A percentile compares a stretch with the other conserved stretches of the same genome.
Evolutionary conservation across 768 basidiomycete species (phyloP).

Genomic region (Wakefieldia striispora): DNA sequence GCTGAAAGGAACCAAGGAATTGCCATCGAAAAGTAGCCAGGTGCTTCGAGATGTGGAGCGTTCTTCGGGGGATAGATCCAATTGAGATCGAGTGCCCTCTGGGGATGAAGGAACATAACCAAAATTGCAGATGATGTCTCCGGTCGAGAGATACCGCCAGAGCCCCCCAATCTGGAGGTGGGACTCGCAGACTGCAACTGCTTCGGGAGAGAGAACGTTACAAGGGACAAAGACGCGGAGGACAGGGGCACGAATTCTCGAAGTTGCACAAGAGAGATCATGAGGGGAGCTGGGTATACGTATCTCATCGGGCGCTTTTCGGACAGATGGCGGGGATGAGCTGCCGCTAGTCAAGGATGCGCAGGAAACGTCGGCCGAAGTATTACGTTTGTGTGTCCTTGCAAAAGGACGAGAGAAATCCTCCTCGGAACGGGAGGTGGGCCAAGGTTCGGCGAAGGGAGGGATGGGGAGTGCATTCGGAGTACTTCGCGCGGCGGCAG

Average conservation of each 20-base stretch:
- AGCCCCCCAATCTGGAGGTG: conserved; percentile 67
- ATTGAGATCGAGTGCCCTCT: conserved; percentile 24
- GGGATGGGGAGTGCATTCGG: not conserved
- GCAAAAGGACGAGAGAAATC: conserved; percentile 35
- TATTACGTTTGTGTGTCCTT: conserved; percentile 39
- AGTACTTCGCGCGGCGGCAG: conserved; percentile 9
- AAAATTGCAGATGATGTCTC: conserved; percentile 79
- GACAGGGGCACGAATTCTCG: conserved; percentile 65
- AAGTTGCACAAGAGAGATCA: conserved; percentile 59
- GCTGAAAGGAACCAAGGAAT: conserved; percentile 55
- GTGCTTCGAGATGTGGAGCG: conserved; percentile 30
- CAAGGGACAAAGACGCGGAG: conserved; percentile 77
- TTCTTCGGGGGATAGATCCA: conserved; percentile 19
- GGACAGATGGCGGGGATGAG: conserved; percentile 23
- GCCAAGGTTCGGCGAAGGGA: conserved; percentile 22
- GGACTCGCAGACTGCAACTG: conserved; percentile 59
- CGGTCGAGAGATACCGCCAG: conserved; percentile 73
- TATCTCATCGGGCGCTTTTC: conserved; percentile 14
- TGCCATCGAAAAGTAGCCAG: conserved; percentile 78
- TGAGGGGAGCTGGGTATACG: conserved; percentile 44
- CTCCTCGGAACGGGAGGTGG: conserved; percentile 38
- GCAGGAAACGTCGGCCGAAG: conserved; percentile 44
- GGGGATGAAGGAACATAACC: conserved; percentile 62
- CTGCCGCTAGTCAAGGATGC: conserved; percentile 35
- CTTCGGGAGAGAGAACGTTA: conserved; percentile 42